phyloP scores from a whole-genome alignment of 2,329 filamentous ascomycete genomes.

The Neofusicoccum cordaticola region DNA sequence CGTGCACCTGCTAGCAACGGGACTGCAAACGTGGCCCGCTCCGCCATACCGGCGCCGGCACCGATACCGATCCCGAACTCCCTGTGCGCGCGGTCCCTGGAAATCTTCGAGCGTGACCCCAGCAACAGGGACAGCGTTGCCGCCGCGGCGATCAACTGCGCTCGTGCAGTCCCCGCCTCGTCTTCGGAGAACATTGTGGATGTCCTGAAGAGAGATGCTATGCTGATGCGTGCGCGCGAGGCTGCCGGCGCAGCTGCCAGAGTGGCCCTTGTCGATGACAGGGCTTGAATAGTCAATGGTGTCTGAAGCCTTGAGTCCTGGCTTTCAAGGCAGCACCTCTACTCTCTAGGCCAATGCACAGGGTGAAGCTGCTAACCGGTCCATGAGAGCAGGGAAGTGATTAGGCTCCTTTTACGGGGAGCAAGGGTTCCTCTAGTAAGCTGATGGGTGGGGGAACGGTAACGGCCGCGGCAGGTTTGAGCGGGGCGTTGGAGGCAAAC shows the following conservation, averaged over 20 bases:
- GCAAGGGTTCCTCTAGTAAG: not conserved
- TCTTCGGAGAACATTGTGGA: not conserved
- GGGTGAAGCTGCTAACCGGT: not conserved
- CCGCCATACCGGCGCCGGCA: not conserved
- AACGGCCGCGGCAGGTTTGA: not conserved
- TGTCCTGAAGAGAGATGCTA: constrained; percentile 4
- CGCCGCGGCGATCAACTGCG: constrained; percentile 1
- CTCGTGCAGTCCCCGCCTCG: not conserved
- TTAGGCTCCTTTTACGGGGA: too few species aligned
- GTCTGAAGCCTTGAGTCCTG: not conserved
- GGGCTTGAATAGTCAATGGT: not conserved
- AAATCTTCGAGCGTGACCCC: not conserved
- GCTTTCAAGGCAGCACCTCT: not conserved
- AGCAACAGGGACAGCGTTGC: not conserved
- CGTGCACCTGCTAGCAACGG: not conserved
- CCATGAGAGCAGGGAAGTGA: too few species aligned
- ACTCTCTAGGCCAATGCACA: not conserved
- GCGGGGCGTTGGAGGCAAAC: not conserved
- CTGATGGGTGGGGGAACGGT: not conserved
- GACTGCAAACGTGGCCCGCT: not conserved
- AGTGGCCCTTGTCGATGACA: not conserved
- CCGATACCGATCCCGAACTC: not conserved
- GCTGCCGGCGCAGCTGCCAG: not conserved
- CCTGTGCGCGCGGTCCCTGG: not conserved
- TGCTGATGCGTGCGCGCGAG: not conserved